Conservation (phyloP, 208 protist genomes). For the Tritrichomonas musculus region DNA sequence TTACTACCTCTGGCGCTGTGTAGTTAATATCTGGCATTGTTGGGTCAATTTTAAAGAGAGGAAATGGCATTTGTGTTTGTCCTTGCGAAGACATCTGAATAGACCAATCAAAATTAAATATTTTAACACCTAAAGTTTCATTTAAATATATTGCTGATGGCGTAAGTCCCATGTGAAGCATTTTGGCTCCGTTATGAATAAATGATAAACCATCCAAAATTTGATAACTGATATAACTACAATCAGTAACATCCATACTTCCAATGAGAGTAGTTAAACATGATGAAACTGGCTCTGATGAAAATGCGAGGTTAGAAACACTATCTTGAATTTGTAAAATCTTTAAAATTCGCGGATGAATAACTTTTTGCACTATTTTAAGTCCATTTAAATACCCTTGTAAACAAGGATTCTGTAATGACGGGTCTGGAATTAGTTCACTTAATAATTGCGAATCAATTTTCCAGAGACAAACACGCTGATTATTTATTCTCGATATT, state of each 20-base stretch:
- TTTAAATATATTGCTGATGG: neutral
- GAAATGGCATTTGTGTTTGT: neutral
- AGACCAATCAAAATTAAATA: constrained; percentile 1
- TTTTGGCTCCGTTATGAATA: neutral
- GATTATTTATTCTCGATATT: neutral
- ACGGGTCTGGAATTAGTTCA: neutral
- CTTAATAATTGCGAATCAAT: neutral
- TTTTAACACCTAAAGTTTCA: neutral
- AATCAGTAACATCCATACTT: neutral
- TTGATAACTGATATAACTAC: neutral
- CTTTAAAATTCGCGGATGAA: neutral
- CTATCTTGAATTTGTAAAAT: neutral
- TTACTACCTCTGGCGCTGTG: neutral
- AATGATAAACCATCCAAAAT: neutral
- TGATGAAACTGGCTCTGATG: constrained; percentile 16
- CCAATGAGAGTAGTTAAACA: neutral
- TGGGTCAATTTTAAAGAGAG: neutral
- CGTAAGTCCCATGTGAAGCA: neutral
- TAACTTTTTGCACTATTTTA: neutral
- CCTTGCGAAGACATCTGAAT: no score
- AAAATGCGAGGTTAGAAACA: neutral
- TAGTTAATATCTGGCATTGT: neutral
- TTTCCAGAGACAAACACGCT: neutral
- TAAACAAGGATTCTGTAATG: neutral
- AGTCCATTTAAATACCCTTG: neutral